These are phyloP conservation scores for Fremontodendron californicum DNA, from an alignment of 345 rosid species.

Conservation along the genomic window DNA sequence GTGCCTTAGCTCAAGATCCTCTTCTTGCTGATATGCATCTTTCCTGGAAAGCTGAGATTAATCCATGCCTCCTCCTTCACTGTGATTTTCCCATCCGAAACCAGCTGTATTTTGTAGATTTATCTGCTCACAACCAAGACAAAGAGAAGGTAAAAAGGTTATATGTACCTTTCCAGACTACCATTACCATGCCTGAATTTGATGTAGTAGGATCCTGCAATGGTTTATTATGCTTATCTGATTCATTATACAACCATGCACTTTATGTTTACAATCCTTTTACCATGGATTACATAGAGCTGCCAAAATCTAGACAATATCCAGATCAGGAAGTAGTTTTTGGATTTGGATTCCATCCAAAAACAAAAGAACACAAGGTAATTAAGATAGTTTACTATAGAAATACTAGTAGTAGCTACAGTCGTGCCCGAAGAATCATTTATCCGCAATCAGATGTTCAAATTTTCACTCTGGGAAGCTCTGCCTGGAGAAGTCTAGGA, in stretches of 20 bases:
- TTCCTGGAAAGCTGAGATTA: constrained; percentile 8
- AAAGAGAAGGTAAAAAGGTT: constrained; percentile 36
- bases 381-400: constrained; percentile 52
- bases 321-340: constrained; percentile 44
- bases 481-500: constrained; percentile 66
- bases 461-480: constrained; percentile 41
- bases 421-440: constrained; percentile 30
- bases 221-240: constrained; percentile 52
- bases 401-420: constrained; percentile 9
- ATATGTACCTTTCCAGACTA: constrained; percentile 30
- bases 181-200: constrained; percentile 43
- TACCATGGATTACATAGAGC: constrained; percentile 34
- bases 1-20: constrained; percentile 38
- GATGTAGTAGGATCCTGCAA: constrained; percentile 54
- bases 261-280: constrained; percentile 55
- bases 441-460: constrained; percentile 50
- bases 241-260: constrained; percentile 38
- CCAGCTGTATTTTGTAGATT: constrained; percentile 45
- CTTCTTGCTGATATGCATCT: constrained; percentile 26
- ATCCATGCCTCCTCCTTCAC: constrained; percentile 60
- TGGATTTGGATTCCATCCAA: constrained; percentile 55
- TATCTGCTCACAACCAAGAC: constrained; percentile 26
- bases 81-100: constrained; percentile 49
- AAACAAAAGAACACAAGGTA: constrained; percentile 50
- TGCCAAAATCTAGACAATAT: constrained; percentile 35